These are phyloP conservation scores for Psilocybe tampanensis DNA, from an alignment of 768 basidiomycete species.

Conservation along the genomic window DNA sequence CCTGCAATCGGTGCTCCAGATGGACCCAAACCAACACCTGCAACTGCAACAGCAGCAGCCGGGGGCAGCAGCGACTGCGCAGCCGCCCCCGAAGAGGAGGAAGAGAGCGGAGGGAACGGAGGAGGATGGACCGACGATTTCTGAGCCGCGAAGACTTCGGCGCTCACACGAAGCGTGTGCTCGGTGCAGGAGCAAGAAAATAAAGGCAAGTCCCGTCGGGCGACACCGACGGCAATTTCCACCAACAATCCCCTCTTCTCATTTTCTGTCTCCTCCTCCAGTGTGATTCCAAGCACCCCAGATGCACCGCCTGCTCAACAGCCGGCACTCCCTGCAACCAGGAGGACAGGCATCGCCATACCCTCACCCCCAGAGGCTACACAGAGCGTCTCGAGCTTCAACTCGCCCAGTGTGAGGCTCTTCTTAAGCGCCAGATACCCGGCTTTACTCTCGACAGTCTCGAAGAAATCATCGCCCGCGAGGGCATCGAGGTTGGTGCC, in stretches of 20 bases:
- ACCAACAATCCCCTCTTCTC: constrained; percentile 42
- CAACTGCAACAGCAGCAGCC: constrained; percentile 48
- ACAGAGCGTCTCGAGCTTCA: constrained; percentile 82
- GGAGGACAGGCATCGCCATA: constrained; percentile 87
- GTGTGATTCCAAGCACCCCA: constrained; percentile 91
- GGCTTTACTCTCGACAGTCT: constrained; percentile 68
- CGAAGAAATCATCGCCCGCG: constrained; percentile 64
- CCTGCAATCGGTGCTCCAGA: constrained; percentile 65
- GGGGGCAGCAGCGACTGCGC: constrained; percentile 33
- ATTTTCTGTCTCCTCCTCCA: constrained; percentile 35
- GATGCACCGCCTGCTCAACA: constrained; percentile 83
- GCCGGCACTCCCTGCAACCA: constrained; percentile 83
- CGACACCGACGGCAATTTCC: constrained; percentile 84
- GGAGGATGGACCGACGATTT: constrained; percentile 56
- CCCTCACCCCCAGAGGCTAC: constrained; percentile 82
- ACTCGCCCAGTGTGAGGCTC: constrained; percentile 75
- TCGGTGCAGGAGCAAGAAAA: constrained; percentile 94
- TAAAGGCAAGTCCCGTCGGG: constrained; percentile 82
- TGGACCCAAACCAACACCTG: constrained; percentile 63
- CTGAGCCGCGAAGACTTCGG: constrained; percentile 79
- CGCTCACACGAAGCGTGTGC: constrained; percentile 93
- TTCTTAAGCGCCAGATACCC: constrained; percentile 73
- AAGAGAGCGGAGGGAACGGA: constrained; percentile 59
- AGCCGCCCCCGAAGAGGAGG: constrained; percentile 48
- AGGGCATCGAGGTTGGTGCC: constrained; percentile 59